Evolutionary conservation across 768 basidiomycete species (phyloP), one percentile per base, ranked within the genome.

Genomic region (Lactarius deliciosus): DNA sequence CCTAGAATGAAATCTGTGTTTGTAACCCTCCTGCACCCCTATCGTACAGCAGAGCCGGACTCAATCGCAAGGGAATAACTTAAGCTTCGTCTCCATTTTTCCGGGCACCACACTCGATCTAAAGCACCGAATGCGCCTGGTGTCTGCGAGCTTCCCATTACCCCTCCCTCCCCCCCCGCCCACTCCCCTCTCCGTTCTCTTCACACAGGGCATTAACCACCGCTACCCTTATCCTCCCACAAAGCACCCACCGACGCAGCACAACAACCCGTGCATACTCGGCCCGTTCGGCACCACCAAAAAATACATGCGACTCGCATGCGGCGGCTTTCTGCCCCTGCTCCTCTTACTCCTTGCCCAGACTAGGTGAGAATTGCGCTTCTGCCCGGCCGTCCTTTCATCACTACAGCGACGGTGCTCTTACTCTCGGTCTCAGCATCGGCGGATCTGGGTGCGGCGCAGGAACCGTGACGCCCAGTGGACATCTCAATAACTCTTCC

Each of bases 241-340:
- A 53, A 53, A 7, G 25, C 50, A 28, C 50, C 41, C 60, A 40
- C 32, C 11, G 43, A 30, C 20, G 41, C 54, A 20, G 53, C 59
- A n/a, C 32, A 30, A 6, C 34, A 28, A 15, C 55, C 22, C n/a
- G 36, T 45, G 20, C n/a, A 28, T 13, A 47, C 30, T n/a, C 20
- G 18, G 60, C n/a, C 45, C 61, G 3, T 9, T 32, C 40, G 57
- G 10, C n/a, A 54, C 25, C 9, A n/a, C 36, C 32, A 18, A 53
- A 50, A 32, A 38, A 32, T 41, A 53, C 65, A 66, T 66, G 65
- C 65, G 58, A 53, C 43, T 66, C 20, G 57, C n/a, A 18, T 32
- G 57, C 5, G 47, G 65, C 50, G 53, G 30, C 32, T 54, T 57
- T 2, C 45, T 63, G 38, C 30, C 38, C 30, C 40, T 58, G 18